Base-by-base conservation (phyloP, 2,329 filamentous ascomycete species). In the Fusarium camptoceras region DNA sequence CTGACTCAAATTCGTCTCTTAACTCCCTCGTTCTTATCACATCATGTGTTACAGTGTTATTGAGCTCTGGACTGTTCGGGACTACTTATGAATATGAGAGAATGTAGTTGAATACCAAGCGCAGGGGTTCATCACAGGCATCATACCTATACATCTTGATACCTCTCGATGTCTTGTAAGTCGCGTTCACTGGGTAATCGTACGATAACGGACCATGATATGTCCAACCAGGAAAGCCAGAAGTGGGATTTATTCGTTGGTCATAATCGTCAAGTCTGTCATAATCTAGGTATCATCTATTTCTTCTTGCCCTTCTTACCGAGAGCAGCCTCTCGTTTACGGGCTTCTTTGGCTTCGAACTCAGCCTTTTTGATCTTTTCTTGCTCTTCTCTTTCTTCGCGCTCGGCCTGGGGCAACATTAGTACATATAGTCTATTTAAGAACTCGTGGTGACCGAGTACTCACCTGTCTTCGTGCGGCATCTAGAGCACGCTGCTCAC, bases 401-500 rank as follows among this genome's bases (percentile, higher is more conserved):
- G 86, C 78, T 89, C 87, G 11, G 87, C 87, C 87, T 88, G 48
- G 8, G 25, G 49, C 22, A 54, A 30, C 7, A 54, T 81, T 47
- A 78, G 76, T 55, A 68, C 20, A 18, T 8, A 10, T 14, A 28
- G 15, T 20, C 24, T 28, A 14, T n/a, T 16, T 24, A n/a, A 8
- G 15, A 24, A n/a, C 18, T 15, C 14, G n/a, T 16, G 10, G 11
- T 28, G 11, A 12, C 18, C 14, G 14, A 34, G 11, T 18, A 59
- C 74, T 70, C 88, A 88, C 95, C 83, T 93, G 88, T 85, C 95
- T 94, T 75, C 94, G 85, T 30, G 90, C 92, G 55, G 93, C 89
- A 76, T 97, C 95, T 22, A 91, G 91, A 76, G 93, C 94, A 69
- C 96, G 89, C 83, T 94, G 92, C 86, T 97, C 93, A 49, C 91